Conservation (phyloP, 441 rosid genomes). For the Eruca vesicaria region DNA sequence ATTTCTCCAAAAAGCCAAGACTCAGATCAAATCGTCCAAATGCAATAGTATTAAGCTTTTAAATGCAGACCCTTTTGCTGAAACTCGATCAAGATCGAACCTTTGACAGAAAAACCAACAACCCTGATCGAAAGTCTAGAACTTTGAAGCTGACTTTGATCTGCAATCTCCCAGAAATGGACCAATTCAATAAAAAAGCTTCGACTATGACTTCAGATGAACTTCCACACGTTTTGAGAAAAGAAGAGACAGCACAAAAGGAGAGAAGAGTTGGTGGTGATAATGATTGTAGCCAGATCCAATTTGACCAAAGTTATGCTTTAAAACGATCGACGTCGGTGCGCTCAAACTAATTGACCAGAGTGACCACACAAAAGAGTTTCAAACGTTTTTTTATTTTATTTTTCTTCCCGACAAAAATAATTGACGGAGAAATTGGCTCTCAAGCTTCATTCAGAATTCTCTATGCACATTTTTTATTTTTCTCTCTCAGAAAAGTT, state of each 20-base stretch:
- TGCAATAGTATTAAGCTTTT: background rate
- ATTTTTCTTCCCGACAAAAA: background rate
- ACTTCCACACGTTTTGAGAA: slow-evolving; percentile 11
- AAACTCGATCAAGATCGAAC: slow-evolving; percentile 34
- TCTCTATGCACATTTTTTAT: too few species aligned
- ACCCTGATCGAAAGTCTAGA: slow-evolving; percentile 4
- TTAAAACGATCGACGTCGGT: slow-evolving; percentile 25
- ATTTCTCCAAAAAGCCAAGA: slow-evolving; percentile 36
- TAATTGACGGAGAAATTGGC: too few species aligned
- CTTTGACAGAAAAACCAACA: slow-evolving; percentile 17
- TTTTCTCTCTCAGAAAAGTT: too few species aligned
- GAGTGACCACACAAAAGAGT: slow-evolving; percentile 11
- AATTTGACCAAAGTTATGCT: slow-evolving; percentile 24
- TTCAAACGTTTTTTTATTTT: background rate
- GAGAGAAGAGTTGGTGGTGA: slow-evolving; percentile 25
- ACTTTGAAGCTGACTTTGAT: slow-evolving; percentile 15
- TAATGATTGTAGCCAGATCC: slow-evolving; percentile 47
- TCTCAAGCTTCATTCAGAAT: slow-evolving; percentile 23
- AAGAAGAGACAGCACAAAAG: slow-evolving; percentile 24
- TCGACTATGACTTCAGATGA: background rate
- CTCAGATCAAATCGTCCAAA: background rate
- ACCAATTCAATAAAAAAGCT: slow-evolving; percentile 6
- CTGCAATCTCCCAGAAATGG: too few species aligned
- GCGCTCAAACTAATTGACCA: slow-evolving; percentile 32
- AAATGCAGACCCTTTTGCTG: slow-evolving; percentile 15